Percentiles rank a stretch among this genome's conserved stretches.
Conservation (phyloP, 2,329 filamentous ascomycete species). For the Colletotrichum lupini region DNA sequence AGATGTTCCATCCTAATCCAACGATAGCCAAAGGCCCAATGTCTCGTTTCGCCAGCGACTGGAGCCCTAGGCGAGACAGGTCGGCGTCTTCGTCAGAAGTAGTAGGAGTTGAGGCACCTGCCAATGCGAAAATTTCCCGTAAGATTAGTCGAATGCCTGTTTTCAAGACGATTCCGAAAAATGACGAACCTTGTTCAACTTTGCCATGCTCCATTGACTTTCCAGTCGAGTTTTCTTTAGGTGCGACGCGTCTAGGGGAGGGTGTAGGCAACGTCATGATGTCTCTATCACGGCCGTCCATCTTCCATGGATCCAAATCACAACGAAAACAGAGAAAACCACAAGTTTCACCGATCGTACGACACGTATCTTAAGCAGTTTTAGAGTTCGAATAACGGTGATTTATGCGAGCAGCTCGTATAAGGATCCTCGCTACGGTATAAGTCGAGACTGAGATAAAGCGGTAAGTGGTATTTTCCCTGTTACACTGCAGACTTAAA, state of each 20-base stretch:
- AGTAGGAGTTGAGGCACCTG: not conserved
- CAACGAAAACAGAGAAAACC: too few species aligned
- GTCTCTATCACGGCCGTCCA: not conserved
- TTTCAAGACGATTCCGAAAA: not conserved
- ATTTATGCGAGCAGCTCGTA: not conserved
- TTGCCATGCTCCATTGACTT: not conserved
- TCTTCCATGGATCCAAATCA: too few species aligned
- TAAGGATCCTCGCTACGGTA: not conserved
- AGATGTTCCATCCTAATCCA: conserved; percentile 31
- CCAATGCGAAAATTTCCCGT: not conserved
- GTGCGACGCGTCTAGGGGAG: not conserved
- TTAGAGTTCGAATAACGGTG: not conserved
- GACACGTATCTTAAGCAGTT: not conserved
- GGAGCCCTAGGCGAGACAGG: conserved; percentile 10
- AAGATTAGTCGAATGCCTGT: not conserved
- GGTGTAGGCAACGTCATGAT: not conserved
- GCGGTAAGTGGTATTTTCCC: not conserved
- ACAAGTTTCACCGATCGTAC: too few species aligned
- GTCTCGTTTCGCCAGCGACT: conserved; percentile 15
- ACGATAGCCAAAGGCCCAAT: conserved; percentile 13
- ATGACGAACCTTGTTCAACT: not conserved
- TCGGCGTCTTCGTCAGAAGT: conserved; percentile 17
- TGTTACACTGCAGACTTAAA: not conserved
- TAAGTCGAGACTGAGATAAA: not conserved
- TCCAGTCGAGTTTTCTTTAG: not conserved